Conservation (phyloP, 2,329 filamentous ascomycete species). For the Fusarium kyushuense region DNA sequence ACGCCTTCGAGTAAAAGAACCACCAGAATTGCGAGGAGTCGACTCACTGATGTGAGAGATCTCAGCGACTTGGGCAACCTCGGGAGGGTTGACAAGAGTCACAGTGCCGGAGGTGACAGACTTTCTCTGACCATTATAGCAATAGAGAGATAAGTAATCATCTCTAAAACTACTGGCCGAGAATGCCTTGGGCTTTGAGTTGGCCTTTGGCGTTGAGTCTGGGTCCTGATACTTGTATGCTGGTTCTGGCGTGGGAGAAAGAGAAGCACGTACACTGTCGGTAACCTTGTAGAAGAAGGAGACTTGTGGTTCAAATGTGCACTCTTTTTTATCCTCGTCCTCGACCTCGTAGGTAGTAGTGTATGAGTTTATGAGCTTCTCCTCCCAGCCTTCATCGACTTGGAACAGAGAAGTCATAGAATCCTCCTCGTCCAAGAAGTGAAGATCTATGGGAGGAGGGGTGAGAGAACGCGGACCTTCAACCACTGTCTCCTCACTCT, state of each 20-base stretch:
- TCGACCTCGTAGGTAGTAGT: background rate
- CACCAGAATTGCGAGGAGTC: background rate
- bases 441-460: background rate
- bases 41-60: background rate
- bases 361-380: background rate
- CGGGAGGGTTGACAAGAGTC: too few relatives aligned
- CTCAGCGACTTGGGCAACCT: background rate
- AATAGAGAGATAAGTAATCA: background rate
- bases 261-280: background rate
- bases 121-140: background rate
- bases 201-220: background rate
- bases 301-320: background rate
- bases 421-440: too few relatives aligned
- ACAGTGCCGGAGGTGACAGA: background rate
- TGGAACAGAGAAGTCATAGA: background rate
- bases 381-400: background rate
- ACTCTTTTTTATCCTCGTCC: background rate
- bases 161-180: background rate
- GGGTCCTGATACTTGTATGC: background rate
- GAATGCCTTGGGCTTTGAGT: background rate
- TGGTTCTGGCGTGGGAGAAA: background rate
- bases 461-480: too few relatives aligned
- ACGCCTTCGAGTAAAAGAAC: background rate
- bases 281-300: background rate
- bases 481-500: too few relatives aligned